Evolutionary conservation across 108 stramenopile species (phyloP).

Genomic region (Chaetoceros tenuissimus): DNA sequence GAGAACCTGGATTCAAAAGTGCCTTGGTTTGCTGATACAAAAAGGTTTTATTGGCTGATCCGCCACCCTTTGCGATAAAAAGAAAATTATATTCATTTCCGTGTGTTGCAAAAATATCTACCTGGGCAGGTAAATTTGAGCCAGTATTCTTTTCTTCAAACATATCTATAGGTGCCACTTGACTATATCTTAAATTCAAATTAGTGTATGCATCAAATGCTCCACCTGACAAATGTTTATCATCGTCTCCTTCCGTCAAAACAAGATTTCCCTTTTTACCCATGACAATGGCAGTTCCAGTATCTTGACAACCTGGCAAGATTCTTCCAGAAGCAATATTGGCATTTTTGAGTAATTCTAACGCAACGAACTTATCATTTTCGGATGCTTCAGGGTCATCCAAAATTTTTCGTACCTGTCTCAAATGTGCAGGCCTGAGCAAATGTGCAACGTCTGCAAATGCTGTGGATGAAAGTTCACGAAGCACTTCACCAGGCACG

Average conservation of each 20-base stretch:
- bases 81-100: constrained; percentile 87
- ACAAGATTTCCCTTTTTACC: constrained; percentile 89
- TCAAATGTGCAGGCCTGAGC: constrained; percentile 84
- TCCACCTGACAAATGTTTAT: constrained; percentile 77
- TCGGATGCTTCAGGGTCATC: constrained; percentile 91
- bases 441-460: constrained; percentile 92
- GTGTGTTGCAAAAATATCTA: constrained; percentile 80
- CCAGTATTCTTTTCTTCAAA: constrained; percentile 91
- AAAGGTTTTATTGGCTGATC: constrained; percentile 95
- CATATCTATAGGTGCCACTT: constrained; percentile 95
- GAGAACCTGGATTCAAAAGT: constrained; percentile 74
- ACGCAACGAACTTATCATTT: constrained; percentile 92
- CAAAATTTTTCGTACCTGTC: constrained; percentile 86
- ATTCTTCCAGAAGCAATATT: constrained; percentile 87
- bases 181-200: constrained; percentile 84
- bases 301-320: constrained; percentile 94
- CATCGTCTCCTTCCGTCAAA: constrained; percentile 92
- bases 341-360: constrained; percentile 94
- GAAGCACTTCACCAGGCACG: constrained; percentile 44
- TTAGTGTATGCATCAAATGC: constrained; percentile 89
- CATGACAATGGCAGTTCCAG: constrained; percentile 92
- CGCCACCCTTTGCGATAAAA: constrained; percentile 97
- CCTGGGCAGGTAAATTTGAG: constrained; percentile 90
- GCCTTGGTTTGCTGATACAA: constrained; percentile 96
- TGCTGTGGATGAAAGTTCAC: constrained; percentile 51